A percentile compares a stretch with the other conserved stretches of the same genome.
These are phyloP conservation scores for Termitomyces sp. DNA, from an alignment of 768 basidiomycete genomes.

Conservation along the genomic window DNA sequence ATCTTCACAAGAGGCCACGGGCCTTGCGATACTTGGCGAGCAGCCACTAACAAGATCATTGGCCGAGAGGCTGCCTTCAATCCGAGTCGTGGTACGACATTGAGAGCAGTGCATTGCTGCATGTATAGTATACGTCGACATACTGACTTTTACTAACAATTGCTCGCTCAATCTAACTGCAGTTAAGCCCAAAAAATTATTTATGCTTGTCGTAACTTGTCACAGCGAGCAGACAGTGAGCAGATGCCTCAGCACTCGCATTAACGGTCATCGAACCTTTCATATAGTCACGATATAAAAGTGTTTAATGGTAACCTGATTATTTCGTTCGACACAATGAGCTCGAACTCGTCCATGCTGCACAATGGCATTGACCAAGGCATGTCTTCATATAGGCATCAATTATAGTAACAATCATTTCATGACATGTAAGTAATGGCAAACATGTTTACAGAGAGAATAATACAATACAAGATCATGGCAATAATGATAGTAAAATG, in stretches of 20 bases:
- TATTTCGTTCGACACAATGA: no score
- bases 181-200: neutral
- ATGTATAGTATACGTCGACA: no score
- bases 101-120: neutral
- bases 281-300: no score
- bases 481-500: conserved; percentile 1
- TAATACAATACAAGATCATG: conserved; percentile 1
- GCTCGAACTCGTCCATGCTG: no score
- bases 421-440: neutral
- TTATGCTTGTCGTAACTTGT: neutral
- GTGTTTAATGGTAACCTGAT: no score
- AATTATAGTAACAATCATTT: neutral
- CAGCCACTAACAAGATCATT: neutral
- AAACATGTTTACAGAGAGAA: neutral
- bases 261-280: no score
- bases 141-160: no score
- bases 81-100: neutral
- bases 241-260: no score
- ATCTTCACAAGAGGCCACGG: neutral
- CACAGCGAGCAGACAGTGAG: neutral
- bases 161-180: no score
- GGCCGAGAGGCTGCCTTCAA: neutral
- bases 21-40: neutral
- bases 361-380: neutral
- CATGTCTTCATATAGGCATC: neutral